Conservation (phyloP, 148 eudicot species). For the Cornus florida region DNA sequence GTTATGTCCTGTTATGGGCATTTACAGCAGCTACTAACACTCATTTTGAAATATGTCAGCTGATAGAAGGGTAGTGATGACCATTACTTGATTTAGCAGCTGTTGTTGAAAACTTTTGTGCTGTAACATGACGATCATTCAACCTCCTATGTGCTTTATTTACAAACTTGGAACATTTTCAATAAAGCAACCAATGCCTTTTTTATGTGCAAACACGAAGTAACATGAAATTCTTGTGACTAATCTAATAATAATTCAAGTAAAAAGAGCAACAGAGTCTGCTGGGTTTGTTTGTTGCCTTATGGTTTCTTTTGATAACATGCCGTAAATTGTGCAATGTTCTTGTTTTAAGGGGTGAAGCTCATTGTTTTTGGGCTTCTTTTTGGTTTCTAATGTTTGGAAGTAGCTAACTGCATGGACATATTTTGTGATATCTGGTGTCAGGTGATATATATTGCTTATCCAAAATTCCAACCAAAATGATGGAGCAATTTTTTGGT, state of each 20-base stretch:
- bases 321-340: not conserved
- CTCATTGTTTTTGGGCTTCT: not conserved
- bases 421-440: not conserved
- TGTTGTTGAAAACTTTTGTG: not conserved
- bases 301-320: not conserved
- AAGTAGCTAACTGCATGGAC: not conserved
- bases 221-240: not conserved
- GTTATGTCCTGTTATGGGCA: too few species aligned
- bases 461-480: not conserved
- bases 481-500: too few species aligned
- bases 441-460: not conserved
- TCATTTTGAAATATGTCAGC: too few species aligned
- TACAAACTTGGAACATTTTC: not conserved
- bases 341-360: not conserved
- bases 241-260: not conserved
- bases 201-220: not conserved
- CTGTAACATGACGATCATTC: not conserved
- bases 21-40: too few species aligned
- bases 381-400: not conserved
- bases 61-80: too few species aligned
- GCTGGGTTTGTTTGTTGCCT: not conserved
- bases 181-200: not conserved
- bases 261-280: not conserved
- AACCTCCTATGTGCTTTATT: not conserved
- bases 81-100: too few species aligned